phyloP scores from a whole-genome alignment of 2,329 filamentous ascomycete species.

The Ophiosphaerella herpotricha region DNA sequence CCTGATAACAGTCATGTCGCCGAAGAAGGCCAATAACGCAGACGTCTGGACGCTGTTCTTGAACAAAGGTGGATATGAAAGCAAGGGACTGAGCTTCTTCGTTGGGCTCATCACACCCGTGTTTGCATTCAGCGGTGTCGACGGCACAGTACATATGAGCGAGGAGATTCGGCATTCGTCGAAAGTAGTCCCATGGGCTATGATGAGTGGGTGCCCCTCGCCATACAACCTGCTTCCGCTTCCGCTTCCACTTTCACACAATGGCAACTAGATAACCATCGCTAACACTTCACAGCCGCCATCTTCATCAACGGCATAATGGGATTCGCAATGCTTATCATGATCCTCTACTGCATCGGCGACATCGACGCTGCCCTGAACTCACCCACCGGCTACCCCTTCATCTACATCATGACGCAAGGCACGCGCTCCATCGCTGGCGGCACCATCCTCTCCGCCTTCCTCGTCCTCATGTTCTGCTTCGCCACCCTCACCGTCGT shows the following conservation, averaged over 20 bases:
- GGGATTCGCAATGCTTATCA: conserved; percentile 42
- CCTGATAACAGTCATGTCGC: conserved; percentile 49
- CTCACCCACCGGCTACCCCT: conserved; percentile 41
- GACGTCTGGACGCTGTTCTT: conserved; percentile 52
- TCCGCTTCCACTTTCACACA: no score
- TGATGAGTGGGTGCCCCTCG: conserved; percentile 4
- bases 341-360: conserved; percentile 43
- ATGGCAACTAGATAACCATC: no score
- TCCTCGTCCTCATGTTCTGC: conserved; percentile 26
- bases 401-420: conserved; percentile 43
- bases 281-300: background rate
- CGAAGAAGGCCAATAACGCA: conserved; percentile 39
- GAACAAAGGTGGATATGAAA: conserved; percentile 50
- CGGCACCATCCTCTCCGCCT: conserved; percentile 23
- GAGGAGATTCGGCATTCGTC: conserved; percentile 18
- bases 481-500: conserved; percentile 29
- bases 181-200: background rate
- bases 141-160: conserved; percentile 23
- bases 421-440: conserved; percentile 19
- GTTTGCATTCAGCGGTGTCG: conserved; percentile 27
- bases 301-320: conserved; percentile 40
- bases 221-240: no score
- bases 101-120: conserved; percentile 39
- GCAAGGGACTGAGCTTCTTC: conserved; percentile 44
- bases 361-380: conserved; percentile 32